These are phyloP conservation scores for Fusarium staphyleae DNA, from an alignment of 2,329 filamentous ascomycete genomes.

Conservation along the genomic window DNA sequence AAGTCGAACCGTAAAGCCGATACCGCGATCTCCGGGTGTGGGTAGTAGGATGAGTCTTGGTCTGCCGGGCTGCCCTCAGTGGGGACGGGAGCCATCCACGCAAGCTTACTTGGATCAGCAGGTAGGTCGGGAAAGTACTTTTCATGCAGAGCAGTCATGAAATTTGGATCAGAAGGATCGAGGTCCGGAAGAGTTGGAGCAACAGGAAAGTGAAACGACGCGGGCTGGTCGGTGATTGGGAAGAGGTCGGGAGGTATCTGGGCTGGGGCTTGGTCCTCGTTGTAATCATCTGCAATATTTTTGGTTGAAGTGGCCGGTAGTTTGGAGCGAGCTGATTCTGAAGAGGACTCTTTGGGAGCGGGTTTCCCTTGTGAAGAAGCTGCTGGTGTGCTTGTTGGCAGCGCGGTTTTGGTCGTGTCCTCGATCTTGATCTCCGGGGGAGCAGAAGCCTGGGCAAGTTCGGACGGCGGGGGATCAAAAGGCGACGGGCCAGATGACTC, in stretches of 20 bases:
- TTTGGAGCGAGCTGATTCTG: neutral
- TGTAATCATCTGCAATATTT: slow-evolving; percentile 45
- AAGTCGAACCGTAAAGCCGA: slow-evolving; percentile 90
- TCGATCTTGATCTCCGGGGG: slow-evolving; percentile 48
- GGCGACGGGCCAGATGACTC: slow-evolving; percentile 57
- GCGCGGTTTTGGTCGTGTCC: slow-evolving; percentile 37
- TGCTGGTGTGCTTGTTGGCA: neutral
- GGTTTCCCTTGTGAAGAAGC: neutral
- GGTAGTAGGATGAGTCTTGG: slow-evolving; percentile 81
- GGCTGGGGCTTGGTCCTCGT: slow-evolving; percentile 53
- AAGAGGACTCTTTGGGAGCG: neutral
- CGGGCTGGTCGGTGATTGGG: slow-evolving; percentile 49
- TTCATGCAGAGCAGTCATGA: slow-evolving; percentile 81
- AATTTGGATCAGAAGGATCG: slow-evolving; percentile 82
- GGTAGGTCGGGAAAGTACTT: slow-evolving; percentile 94
- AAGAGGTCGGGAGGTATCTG: slow-evolving; percentile 53
- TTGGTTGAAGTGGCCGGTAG: slow-evolving; percentile 25
- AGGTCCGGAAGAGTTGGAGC: slow-evolving; percentile 69
- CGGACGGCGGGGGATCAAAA: slow-evolving; percentile 49
- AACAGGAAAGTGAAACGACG: slow-evolving; percentile 69
- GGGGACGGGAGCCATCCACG: slow-evolving; percentile 84
- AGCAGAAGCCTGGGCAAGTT: slow-evolving; percentile 15
- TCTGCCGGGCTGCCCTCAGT: slow-evolving; percentile 70
- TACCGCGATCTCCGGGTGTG: slow-evolving; percentile 74
- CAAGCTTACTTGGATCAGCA: slow-evolving; percentile 82